Conservation (phyloP, 164 flowering plant species). For the Platanus orientalis region DNA sequence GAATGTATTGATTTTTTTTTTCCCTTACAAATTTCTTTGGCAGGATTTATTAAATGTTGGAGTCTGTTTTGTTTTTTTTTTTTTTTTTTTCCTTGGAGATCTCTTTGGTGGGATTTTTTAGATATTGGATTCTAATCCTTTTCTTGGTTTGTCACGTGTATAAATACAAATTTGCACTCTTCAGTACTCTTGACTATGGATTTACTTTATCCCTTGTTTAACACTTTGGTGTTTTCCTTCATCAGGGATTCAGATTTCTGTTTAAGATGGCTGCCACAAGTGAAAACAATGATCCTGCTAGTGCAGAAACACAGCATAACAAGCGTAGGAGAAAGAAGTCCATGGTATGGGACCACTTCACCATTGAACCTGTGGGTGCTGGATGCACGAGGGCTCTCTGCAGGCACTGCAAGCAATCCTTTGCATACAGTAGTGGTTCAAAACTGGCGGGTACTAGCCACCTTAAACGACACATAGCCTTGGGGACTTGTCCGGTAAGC, state of each 20-base stretch:
- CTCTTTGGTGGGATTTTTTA: too few relatives aligned
- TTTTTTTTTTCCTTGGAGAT: too few relatives aligned
- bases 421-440: slow-evolving; percentile 72
- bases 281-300: slow-evolving; percentile 29
- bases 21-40: too few relatives aligned
- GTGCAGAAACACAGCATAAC: slow-evolving; percentile 36
- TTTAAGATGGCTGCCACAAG: slow-evolving; percentile 22
- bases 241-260: neutral
- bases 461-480: slow-evolving; percentile 71
- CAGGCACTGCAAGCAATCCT: slow-evolving; percentile 71
- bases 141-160: too few relatives aligned
- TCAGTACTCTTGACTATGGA: neutral
- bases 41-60: too few relatives aligned
- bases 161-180: neutral
- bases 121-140: too few relatives aligned
- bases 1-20: too few relatives aligned
- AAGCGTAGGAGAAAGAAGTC: slow-evolving; percentile 78
- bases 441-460: slow-evolving; percentile 88
- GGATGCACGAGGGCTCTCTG: slow-evolving; percentile 67
- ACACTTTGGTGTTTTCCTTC: neutral
- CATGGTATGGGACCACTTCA: slow-evolving; percentile 87
- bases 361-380: slow-evolving; percentile 37
- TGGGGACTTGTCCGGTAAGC: slow-evolving; percentile 57
- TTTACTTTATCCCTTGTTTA: neutral
- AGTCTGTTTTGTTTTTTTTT: too few relatives aligned